Conservation (phyloP, 495 filamentous ascomycete genomes). For the Pseudomonodictys pantanalensis region DNA sequence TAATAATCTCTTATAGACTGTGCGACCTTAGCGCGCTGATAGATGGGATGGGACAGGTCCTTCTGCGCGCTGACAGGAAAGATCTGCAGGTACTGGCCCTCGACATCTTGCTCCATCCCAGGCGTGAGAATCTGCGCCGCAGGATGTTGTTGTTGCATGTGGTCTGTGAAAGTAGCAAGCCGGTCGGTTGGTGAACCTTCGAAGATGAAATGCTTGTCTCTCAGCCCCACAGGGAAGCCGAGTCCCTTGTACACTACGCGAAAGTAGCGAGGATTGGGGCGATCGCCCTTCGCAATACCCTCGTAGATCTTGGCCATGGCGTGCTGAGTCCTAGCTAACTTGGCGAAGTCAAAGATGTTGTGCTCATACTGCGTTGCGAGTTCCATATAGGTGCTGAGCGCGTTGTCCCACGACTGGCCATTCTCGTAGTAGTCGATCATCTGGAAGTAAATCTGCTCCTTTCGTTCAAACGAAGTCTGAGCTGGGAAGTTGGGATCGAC, state of each 20-base stretch:
- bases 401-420: conserved; percentile 86
- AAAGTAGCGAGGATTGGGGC: conserved; percentile 80
- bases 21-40: conserved; percentile 80
- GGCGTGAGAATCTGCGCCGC: conserved; percentile 75
- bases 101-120: conserved; percentile 71
- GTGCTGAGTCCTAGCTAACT: conserved; percentile 81
- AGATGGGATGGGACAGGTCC: conserved; percentile 80
- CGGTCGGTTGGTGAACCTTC: conserved; percentile 76
- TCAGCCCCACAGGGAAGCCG: conserved; percentile 74
- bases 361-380: conserved; percentile 84
- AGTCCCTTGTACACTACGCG: conserved; percentile 87
- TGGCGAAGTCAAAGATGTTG: conserved; percentile 85
- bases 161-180: conserved; percentile 79
- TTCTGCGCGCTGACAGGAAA: conserved; percentile 76
- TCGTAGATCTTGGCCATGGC: conserved; percentile 95
- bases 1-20: conserved; percentile 78
- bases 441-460: conserved; percentile 86
- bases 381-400: conserved; percentile 86
- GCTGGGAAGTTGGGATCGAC: conserved; percentile 72
- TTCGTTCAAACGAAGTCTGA: conserved; percentile 88
- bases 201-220: conserved; percentile 92
- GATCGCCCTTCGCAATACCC: conserved; percentile 74
- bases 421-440: conserved; percentile 95
- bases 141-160: conserved; percentile 88
- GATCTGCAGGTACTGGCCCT: conserved; percentile 91